Conservation (phyloP, 164 flowering plant genomes). For the Berberis thunbergii region DNA sequence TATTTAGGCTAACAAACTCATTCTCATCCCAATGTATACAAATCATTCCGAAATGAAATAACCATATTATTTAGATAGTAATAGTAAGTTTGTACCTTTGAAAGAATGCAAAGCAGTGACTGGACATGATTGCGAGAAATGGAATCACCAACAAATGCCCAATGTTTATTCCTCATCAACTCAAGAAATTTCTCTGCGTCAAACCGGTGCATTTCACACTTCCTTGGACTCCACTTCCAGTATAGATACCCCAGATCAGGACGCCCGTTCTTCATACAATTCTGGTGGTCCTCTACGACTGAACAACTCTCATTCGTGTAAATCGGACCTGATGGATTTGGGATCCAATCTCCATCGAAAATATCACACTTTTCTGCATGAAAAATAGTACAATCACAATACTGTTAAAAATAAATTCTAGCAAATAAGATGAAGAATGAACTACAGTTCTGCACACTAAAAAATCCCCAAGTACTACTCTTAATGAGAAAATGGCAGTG, state of each 20-base stretch:
- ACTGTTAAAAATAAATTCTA: neutral
- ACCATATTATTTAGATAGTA: neutral
- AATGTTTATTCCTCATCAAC: conserved; percentile 67
- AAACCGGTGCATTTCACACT: conserved; percentile 57
- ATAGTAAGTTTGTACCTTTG: conserved; percentile 36
- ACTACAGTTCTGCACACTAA: no score
- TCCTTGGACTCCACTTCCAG: conserved; percentile 85
- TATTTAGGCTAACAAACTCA: neutral
- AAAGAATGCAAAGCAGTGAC: conserved; percentile 80
- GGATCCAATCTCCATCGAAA: conserved; percentile 74
- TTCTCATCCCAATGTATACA: neutral
- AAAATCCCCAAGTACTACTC: neutral
- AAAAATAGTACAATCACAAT: neutral
- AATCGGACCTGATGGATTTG: conserved; percentile 53
- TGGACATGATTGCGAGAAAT: conserved; percentile 90
- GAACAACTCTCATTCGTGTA: conserved; percentile 73
- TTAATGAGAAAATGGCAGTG: neutral
- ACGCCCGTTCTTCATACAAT: conserved; percentile 90
- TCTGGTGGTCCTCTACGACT: conserved; percentile 66
- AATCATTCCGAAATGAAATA: neutral
- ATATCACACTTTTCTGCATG: conserved; percentile 64
- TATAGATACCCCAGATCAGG: conserved; percentile 73
- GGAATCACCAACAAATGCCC: conserved; percentile 89
- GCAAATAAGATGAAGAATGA: neutral
- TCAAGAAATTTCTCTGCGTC: conserved; percentile 55